Conservation (phyloP, 2,329 filamentous ascomycete species). For the Phialophora expanda region DNA sequence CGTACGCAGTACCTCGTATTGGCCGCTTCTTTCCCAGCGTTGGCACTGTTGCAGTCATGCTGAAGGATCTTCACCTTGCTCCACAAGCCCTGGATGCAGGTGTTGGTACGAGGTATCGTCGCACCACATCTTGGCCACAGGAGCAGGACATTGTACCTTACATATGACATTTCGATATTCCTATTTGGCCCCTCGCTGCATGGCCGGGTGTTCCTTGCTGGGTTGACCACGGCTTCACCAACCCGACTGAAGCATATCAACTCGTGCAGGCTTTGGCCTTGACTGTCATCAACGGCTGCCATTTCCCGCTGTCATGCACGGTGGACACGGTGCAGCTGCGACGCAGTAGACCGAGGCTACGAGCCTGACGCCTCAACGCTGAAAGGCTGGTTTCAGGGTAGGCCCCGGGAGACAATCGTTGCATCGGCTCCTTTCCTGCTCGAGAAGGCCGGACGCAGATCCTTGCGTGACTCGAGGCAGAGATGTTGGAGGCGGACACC, state of each 20-base stretch:
- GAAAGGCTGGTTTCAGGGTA: not conserved
- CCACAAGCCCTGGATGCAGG: constrained; percentile 2
- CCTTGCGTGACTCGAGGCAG: constrained; percentile 3
- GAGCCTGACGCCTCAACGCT: not conserved
- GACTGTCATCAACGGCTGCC: not conserved
- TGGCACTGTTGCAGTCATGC: not conserved
- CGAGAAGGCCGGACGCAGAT: constrained; percentile 13
- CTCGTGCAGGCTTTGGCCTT: not conserved
- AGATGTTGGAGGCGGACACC: not conserved
- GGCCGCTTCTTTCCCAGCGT: not conserved
- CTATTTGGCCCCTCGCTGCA: not conserved
- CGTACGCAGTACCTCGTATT: too few relatives aligned
- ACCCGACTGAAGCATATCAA: not conserved
- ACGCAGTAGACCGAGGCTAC: not conserved
- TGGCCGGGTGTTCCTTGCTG: constrained; percentile 2
- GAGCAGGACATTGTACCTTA: constrained; percentile 8
- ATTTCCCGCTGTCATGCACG: not conserved
- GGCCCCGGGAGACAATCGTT: not conserved
- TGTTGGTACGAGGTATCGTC: not conserved
- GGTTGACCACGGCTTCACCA: not conserved
- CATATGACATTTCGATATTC: constrained; percentile 1
- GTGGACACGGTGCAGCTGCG: not conserved
- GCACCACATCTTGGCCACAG: not conserved
- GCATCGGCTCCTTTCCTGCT: constrained; percentile 1
- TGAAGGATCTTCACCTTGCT: constrained; percentile 5